Evolutionary conservation across 768 basidiomycete genomes (phyloP), one percentile per base, ranked within the genome.

Genomic region (Strobilomyces dryophilus): DNA sequence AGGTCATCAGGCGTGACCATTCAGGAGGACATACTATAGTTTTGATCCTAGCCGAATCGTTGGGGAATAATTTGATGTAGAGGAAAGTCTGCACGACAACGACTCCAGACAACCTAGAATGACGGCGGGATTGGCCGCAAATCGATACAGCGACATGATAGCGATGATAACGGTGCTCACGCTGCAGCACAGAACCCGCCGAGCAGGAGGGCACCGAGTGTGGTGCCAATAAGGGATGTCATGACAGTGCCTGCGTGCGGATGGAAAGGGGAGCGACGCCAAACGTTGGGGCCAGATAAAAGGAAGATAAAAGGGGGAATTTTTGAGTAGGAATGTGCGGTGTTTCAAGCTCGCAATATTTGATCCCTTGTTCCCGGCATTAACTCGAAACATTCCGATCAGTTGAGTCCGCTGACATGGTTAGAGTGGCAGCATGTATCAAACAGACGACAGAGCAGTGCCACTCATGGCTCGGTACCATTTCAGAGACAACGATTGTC

Each of bases 61-160:
- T 41, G 41, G 67, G 69, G 52, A 67, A 69, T 32, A 69, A 49
- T 27, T 61, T 71, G 21, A 67, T 45, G 46, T 69, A 69, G 47
- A 70, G 54, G 18, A 70, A 58, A 2, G 58, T 57, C 34, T 69
- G 67, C 15, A 67, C 61, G 26, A 57, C 12, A 7, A 61, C 66
- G 32, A 67, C 57, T 15, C 67, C 67, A 1, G 67, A 68, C 17
- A 69, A 45, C n/a, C 67, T 69, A 41, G 14, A 53, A 21, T 51
- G 29, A 32, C n/a, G 35, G 8, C 3, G 15, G 12, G 14, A 48
- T 46, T 26, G 1, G 26, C 18, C 11, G 18, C 26, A 8, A 24
- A 10, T 47, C 8, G 4, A 20, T n/a, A 15, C 17, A 18, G 37
- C 7, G 4, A 4, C 20, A 17, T 8, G 27, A 9, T 17, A 20